Percentiles rank a stretch among this genome's conserved stretches.
These are phyloP conservation scores for Ceratobasidium sp. DNA, from an alignment of 1,284 basidiomycete species.

Conservation along the genomic window DNA sequence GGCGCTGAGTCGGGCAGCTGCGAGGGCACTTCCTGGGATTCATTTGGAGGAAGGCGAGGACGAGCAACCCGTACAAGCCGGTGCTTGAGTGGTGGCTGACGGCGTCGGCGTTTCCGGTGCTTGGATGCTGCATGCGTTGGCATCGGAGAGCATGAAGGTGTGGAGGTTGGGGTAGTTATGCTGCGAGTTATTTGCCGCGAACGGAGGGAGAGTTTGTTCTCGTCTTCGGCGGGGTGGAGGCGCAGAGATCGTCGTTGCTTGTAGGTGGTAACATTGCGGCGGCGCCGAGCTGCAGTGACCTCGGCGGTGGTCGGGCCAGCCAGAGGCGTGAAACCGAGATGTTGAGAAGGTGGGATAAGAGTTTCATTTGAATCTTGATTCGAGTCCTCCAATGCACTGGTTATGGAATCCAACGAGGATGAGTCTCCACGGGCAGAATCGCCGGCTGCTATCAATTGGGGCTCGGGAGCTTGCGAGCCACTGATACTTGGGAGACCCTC, in stretches of 20 bases:
- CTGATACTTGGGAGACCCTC: not conserved
- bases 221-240: not conserved
- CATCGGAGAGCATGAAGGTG: constrained; percentile 27
- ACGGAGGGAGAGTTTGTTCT: constrained; percentile 3
- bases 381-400: constrained; percentile 1
- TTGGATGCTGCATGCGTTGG: constrained; percentile 3
- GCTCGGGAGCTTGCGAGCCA: not conserved
- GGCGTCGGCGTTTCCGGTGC: constrained; percentile 17
- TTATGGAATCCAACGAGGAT: not conserved
- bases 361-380: not conserved
- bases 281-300: not conserved
- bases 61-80: constrained; percentile 23
- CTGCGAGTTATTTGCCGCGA: not conserved
- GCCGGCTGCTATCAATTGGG: not conserved
- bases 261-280: constrained; percentile 22
- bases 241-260: constrained; percentile 25
- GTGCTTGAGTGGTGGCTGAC: constrained; percentile 32
- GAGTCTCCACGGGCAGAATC: constrained; percentile 4
- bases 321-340: constrained; percentile 1
- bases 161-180: constrained; percentile 4
- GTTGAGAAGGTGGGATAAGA: not conserved
- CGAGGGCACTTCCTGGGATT: constrained; percentile 15
- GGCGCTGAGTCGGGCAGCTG: not conserved
- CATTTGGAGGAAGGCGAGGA: constrained; percentile 8
- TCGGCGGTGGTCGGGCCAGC: constrained; percentile 9